Conservation (phyloP, 805 yeast species). For the Yarrowia keelungensis region DNA sequence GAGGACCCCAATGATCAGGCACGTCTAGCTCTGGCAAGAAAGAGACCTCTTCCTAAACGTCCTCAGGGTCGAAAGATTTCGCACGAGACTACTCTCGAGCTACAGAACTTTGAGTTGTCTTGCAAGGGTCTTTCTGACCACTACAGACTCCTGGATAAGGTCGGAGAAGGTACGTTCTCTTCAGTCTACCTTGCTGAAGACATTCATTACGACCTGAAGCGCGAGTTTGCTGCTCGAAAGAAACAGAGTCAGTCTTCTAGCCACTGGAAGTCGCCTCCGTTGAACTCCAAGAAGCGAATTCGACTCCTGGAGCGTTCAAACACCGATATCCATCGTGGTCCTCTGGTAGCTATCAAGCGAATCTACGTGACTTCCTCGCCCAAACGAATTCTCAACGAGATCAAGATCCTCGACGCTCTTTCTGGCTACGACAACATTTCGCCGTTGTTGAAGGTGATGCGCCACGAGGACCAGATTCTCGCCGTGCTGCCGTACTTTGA, state of each 20-base stretch:
- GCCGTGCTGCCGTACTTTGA: conserved; percentile 91
- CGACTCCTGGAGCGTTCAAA: conserved; percentile 18
- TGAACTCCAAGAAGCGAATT: conserved; percentile 23
- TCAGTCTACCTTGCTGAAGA: conserved; percentile 70
- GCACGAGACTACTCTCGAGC: conserved; percentile 40
- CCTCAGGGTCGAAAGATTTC: conserved; percentile 30
- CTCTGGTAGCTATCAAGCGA: conserved; percentile 83
- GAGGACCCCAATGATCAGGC: conserved; percentile 4
- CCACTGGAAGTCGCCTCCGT: conserved; percentile 30
- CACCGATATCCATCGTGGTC: not conserved
- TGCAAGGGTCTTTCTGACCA: conserved; percentile 61
- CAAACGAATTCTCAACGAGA: conserved; percentile 85
- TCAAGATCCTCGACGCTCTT: conserved; percentile 61
- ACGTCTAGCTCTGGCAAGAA: conserved; percentile 10
- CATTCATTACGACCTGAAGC: conserved; percentile 50
- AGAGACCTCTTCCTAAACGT: conserved; percentile 13
- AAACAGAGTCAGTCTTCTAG: not conserved
- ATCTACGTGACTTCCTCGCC: conserved; percentile 97
- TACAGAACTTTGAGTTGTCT: conserved; percentile 48
- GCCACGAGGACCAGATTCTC: conserved; percentile 89
- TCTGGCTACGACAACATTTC: conserved; percentile 65
- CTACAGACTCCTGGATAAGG: conserved; percentile 61
- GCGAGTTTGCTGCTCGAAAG: conserved; percentile 36
- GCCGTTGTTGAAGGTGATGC: conserved; percentile 84
- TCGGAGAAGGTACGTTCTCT: conserved; percentile 73